A percentile compares a stretch with the other conserved stretches of the same genome.
These are phyloP conservation scores for Vishniacozyma victoriae DNA, from an alignment of 768 basidiomycete genomes.

Conservation along the genomic window DNA sequence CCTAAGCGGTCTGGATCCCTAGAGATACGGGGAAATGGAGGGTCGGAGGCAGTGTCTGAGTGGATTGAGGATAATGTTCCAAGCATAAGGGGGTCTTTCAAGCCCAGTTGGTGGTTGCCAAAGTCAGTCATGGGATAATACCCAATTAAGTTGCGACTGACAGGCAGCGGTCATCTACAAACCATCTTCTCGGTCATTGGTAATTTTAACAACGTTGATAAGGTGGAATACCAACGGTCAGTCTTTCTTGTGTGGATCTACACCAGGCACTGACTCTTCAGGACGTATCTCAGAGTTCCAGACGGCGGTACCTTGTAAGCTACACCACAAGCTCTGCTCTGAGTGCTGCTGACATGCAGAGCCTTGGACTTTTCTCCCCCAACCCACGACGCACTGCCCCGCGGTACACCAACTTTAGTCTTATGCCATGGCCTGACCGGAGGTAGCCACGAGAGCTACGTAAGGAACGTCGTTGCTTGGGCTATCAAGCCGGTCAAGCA, in stretches of 20 bases:
- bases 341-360: constrained; percentile 7
- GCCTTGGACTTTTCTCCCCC: constrained; percentile 41
- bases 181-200: constrained; percentile 48
- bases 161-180: constrained; percentile 47
- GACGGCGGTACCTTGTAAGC: constrained; percentile 50
- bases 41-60: constrained; percentile 2
- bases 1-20: constrained; percentile 16
- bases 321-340: background rate
- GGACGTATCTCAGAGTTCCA: constrained; percentile 47
- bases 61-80: constrained; percentile 37
- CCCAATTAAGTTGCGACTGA: background rate
- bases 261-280: constrained; percentile 4
- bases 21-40: background rate
- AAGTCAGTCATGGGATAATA: constrained; percentile 29
- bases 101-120: constrained; percentile 46
- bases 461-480: constrained; percentile 70
- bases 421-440: constrained; percentile 45
- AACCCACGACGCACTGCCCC: constrained; percentile 15
- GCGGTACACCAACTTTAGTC: constrained; percentile 38
- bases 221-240: constrained; percentile 48
- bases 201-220: constrained; percentile 48
- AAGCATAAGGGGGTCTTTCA: constrained; percentile 36
- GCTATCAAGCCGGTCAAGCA: constrained; percentile 63
- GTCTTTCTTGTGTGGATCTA: constrained; percentile 2
- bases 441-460: constrained; percentile 69